Base-by-base conservation (phyloP, 768 basidiomycete species). In the Lentinula sp. region DNA sequence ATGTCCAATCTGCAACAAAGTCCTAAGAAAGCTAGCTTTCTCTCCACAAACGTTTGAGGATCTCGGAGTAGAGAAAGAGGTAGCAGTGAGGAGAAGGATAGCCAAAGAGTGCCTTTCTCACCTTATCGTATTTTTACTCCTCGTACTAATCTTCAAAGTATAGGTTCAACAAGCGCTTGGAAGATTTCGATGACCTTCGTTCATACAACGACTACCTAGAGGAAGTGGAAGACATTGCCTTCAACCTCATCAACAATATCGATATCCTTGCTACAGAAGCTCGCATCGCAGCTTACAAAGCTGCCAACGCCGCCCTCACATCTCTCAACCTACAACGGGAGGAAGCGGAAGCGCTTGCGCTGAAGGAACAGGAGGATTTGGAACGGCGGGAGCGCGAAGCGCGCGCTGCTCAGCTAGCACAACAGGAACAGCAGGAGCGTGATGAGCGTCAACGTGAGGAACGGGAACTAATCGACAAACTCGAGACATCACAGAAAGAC, bases 201-300 rank as follows among this genome's bases (percentile, higher is more conserved):
- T 79, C 84, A 15, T 98, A 95, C 73, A 97, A 99, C 67, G 91
- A 98, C 70, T 98, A 98, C 70, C 82, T 99, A 10, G 95, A 99
- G 73, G 86, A 93, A 71, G 94, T 95, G 2, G 96, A 99, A 74
- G 93, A 97, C 67, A 88, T 98, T 65, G 95, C 93, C 5, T 98
- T 96, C 78, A 98, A 98, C 72, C 86, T 98, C 37, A 94, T 98
- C 60, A 88, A 97, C 64, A 90, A 93, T 33, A 82, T 95, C 49
- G 88, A 97, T 61, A 70, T 93, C 20, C 72, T 82, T 5, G 79
- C 85, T 66, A 98, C 95, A 0, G 95, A 98, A 75, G 85, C 84
- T 6, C 86, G 91, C 18, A 90, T 99, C 63, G 81, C 83, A 2
- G 80, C 81, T 46, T 93, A 91, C 72, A 87, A 88, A 45, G 81